Conservation (phyloP, 75 land plant species). For the Azolla pinnata region DNA sequence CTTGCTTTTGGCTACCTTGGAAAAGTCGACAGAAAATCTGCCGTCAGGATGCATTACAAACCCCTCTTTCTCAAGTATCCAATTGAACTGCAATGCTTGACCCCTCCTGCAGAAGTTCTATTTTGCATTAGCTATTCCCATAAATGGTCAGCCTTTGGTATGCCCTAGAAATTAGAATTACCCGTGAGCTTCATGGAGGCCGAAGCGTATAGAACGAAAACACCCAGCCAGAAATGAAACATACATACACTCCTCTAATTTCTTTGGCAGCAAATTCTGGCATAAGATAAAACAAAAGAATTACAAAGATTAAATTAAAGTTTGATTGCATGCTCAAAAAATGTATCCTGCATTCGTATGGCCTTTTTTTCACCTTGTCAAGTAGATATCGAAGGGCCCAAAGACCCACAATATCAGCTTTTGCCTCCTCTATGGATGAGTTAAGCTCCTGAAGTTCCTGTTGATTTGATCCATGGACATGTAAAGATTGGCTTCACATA, state of each 20-base stretch:
- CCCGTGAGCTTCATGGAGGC: slow-evolving; percentile 95
- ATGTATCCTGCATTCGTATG: background rate
- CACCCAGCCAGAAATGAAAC: slow-evolving; percentile 96
- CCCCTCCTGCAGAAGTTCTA: slow-evolving; percentile 54
- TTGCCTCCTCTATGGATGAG: slow-evolving; percentile 92
- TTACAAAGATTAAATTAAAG: background rate
- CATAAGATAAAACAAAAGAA: background rate
- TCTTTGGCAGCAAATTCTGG: slow-evolving; percentile 61
- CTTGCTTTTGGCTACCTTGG: slow-evolving; percentile 32
- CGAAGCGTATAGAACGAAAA: slow-evolving; percentile 92
- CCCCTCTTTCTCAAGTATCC: slow-evolving; percentile 70
- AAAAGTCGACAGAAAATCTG: slow-evolving; percentile 64
- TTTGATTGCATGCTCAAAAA: background rate
- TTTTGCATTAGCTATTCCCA: background rate
- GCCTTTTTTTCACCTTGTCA: slow-evolving; percentile 35
- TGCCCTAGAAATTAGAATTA: slow-evolving; percentile 26
- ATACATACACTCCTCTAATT: slow-evolving; percentile 66
- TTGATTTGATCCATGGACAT: no score
- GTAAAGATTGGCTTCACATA: no score
- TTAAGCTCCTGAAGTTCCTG: slow-evolving; percentile 93
- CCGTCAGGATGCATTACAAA: slow-evolving; percentile 56
- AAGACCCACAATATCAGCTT: slow-evolving; percentile 96
- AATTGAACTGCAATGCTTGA: slow-evolving; percentile 90
- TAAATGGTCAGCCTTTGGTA: background rate
- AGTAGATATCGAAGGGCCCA: slow-evolving; percentile 86